Evolutionary conservation across 441 rosid genomes (phyloP).

Genomic region (Populus hybrid): DNA sequence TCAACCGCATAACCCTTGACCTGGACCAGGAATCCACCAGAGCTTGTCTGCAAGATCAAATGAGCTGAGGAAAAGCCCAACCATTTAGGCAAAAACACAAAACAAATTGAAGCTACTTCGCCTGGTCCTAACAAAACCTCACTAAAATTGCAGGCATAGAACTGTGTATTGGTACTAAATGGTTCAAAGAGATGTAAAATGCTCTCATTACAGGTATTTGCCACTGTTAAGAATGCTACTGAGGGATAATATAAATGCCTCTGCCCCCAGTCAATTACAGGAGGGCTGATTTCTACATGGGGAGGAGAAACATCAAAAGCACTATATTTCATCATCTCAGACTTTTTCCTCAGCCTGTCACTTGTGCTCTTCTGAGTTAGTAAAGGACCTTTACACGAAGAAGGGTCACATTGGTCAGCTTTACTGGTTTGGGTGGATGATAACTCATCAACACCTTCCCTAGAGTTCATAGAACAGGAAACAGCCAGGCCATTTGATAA

Average conservation of each 20-base stretch:
- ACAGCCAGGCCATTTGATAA: slow-evolving; percentile 47
- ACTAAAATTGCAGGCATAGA: slow-evolving; percentile 62
- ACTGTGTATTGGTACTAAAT: slow-evolving; percentile 54
- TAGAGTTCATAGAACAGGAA: slow-evolving; percentile 53
- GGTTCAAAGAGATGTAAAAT: slow-evolving; percentile 59
- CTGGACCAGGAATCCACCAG: slow-evolving; percentile 63
- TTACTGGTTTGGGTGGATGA: slow-evolving; percentile 26
- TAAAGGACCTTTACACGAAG: slow-evolving; percentile 42
- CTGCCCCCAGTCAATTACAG: slow-evolving; percentile 59
- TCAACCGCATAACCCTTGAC: slow-evolving; percentile 57
- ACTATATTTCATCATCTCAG: slow-evolving; percentile 33
- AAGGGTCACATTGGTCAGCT: slow-evolving; percentile 36
- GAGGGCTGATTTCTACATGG: slow-evolving; percentile 48
- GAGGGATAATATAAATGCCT: slow-evolving; percentile 52
- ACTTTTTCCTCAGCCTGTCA: slow-evolving; percentile 27
- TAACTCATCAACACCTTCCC: slow-evolving; percentile 31
- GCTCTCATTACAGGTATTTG: slow-evolving; percentile 55
- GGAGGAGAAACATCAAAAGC: slow-evolving; percentile 34
- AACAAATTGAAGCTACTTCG: slow-evolving; percentile 60
- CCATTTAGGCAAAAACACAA: slow-evolving; percentile 62
- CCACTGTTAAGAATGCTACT: slow-evolving; percentile 51
- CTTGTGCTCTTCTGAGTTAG: slow-evolving; percentile 25
- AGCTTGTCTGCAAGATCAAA: slow-evolving; percentile 60
- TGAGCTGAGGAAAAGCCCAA: slow-evolving; percentile 58
- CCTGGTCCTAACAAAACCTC: slow-evolving; percentile 53